Percentiles rank a stretch among this genome's conserved stretches.
These are phyloP conservation scores for Podospora tetraspora DNA, from an alignment of 495 filamentous ascomycete species.

Conservation along the genomic window DNA sequence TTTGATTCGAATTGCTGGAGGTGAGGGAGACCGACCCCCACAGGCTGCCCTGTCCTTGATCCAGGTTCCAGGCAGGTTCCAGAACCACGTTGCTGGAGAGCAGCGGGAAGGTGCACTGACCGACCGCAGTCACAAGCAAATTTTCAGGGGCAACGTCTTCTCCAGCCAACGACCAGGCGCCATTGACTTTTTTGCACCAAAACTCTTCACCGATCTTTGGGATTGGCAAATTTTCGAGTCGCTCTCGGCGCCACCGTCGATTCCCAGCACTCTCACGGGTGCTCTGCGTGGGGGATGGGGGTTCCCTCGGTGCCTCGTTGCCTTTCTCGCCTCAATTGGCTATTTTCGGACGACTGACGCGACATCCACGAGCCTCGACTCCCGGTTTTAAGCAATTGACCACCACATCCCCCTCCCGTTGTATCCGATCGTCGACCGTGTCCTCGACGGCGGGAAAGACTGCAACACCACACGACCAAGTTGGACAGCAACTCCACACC, in stretches of 20 bases:
- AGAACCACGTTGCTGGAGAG: conserved; percentile 18
- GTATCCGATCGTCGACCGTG: background rate
- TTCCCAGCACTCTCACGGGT: background rate
- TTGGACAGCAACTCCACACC: background rate
- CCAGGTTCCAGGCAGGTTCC: conserved; percentile 13
- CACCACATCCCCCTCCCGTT: background rate
- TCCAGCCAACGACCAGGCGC: background rate
- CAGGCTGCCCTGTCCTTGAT: conserved; percentile 9
- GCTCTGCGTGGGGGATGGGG: background rate
- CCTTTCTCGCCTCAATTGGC: conserved; percentile 11
- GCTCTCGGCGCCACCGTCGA: background rate
- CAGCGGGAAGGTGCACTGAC: conserved; percentile 5
- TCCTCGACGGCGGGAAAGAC: background rate
- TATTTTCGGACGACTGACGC: conserved; percentile 3
- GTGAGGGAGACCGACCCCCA: conserved; percentile 11
- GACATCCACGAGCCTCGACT: background rate
- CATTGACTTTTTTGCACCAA: background rate
- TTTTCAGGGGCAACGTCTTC: background rate
- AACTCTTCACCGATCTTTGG: background rate
- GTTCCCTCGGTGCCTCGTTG: background rate
- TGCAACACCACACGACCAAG: background rate
- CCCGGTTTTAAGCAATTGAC: background rate
- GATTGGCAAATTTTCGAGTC: background rate
- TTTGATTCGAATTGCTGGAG: background rate
- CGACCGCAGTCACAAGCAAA: background rate